Conservation (phyloP, 2,329 filamentous ascomycete genomes). For the Orbilia javanica region DNA sequence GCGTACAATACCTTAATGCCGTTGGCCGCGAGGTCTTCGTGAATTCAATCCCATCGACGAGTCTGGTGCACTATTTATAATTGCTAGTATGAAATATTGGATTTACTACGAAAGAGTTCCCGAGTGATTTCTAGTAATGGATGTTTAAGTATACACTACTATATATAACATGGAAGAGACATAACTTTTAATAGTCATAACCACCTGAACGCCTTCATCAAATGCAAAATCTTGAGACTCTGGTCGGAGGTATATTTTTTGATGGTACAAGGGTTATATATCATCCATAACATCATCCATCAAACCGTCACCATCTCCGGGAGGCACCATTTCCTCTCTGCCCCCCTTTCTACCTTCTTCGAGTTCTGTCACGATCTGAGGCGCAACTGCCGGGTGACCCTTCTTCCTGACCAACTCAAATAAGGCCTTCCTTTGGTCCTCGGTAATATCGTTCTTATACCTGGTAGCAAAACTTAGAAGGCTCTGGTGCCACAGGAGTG, state of each 20-base stretch:
- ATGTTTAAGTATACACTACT: no score
- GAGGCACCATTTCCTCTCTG: slow-evolving; percentile 50
- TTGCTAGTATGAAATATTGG: no score
- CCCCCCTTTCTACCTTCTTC: slow-evolving; percentile 41
- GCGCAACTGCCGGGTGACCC: slow-evolving; percentile 88
- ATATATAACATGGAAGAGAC: not conserved
- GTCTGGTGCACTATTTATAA: no score
- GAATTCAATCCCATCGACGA: no score
- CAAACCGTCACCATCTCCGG: slow-evolving; percentile 45
- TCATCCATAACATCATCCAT: slow-evolving; percentile 58
- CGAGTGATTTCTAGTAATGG: no score
- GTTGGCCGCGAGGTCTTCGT: no score
- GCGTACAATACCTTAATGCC: no score
- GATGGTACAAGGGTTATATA: slow-evolving; percentile 21
- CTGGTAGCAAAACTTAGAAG: slow-evolving; percentile 91
- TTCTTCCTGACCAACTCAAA: slow-evolving; percentile 86
- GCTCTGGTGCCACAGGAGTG: slow-evolving; percentile 96
- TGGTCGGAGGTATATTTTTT: not conserved
- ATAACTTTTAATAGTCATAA: slow-evolving; percentile 7
- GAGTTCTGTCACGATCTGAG: slow-evolving; percentile 70
- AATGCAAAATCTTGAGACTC: slow-evolving; percentile 20
- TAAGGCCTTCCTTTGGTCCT: slow-evolving; percentile 91
- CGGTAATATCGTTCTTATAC: slow-evolving; percentile 95
- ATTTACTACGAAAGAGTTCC: no score
- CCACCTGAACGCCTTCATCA: slow-evolving; percentile 36